Conservation (phyloP, 1,139 yeast genomes). For the Eremothecium sinecaudum region DNA sequence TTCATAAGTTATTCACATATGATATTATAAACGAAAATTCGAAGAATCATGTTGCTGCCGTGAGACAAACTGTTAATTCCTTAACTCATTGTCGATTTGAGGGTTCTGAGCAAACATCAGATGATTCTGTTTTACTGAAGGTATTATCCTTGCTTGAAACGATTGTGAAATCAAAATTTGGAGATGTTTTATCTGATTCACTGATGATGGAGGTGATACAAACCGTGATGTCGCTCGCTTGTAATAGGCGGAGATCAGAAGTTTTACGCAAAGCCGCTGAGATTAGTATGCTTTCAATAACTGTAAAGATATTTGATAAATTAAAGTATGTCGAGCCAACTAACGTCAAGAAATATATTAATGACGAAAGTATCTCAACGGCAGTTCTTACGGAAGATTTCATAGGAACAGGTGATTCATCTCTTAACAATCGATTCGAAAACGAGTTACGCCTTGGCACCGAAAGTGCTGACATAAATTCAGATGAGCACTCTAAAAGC, state of each 20-base stretch:
- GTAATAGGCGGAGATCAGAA: slow-evolving; percentile 87
- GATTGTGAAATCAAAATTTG: slow-evolving; percentile 56
- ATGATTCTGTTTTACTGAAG: slow-evolving; percentile 81
- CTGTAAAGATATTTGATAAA: slow-evolving; percentile 57
- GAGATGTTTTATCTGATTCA: slow-evolving; percentile 63
- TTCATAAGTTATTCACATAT: slow-evolving; percentile 60
- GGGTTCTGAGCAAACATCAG: slow-evolving; percentile 87
- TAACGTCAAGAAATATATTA: slow-evolving; percentile 28
- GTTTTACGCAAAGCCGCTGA: slow-evolving; percentile 86
- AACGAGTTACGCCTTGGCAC: slow-evolving; percentile 1
- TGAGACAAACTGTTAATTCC: slow-evolving; percentile 51
- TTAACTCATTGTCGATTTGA: slow-evolving; percentile 93
- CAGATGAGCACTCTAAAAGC: slow-evolving; percentile 1
- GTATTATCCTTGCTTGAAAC: slow-evolving; percentile 68
- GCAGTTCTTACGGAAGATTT: slow-evolving; percentile 30
- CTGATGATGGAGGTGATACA: slow-evolving; percentile 83
- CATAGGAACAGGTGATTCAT: slow-evolving; percentile 27
- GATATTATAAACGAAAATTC: slow-evolving; percentile 41
- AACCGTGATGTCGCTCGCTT: slow-evolving; percentile 84
- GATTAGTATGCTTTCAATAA: slow-evolving; percentile 64
- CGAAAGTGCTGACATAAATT: neutral
- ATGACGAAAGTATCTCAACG: slow-evolving; percentile 32
- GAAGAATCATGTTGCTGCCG: slow-evolving; percentile 40
- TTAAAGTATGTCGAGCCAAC: slow-evolving; percentile 48
- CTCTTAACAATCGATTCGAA: too few species aligned